Evolutionary conservation across 495 filamentous ascomycete genomes (phyloP).

Genomic region (Halenospora varia): DNA sequence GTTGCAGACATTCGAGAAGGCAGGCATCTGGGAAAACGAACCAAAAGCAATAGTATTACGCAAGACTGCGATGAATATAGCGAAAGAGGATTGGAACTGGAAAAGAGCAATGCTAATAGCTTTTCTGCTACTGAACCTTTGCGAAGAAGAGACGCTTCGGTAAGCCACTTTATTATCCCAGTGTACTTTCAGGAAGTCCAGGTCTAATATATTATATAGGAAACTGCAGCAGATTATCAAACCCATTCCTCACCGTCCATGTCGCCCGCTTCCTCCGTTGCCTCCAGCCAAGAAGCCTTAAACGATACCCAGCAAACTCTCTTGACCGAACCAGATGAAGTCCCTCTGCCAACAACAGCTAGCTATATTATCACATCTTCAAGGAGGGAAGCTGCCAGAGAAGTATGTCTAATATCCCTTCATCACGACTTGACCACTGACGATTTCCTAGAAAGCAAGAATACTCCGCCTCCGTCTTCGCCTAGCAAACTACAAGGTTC

Average conservation of each 20-base stretch:
- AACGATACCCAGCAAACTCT: slow-evolving; percentile 21
- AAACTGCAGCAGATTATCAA: not conserved
- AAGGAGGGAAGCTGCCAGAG: slow-evolving; percentile 1
- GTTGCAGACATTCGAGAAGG: not conserved
- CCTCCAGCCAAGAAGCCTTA: not conserved
- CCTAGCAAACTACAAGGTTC: slow-evolving; percentile 50
- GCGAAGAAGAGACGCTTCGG: not conserved
- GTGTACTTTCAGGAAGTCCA: not conserved
- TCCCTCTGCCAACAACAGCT: not conserved
- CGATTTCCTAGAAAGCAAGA: slow-evolving; percentile 40
- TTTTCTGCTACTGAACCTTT: not conserved
- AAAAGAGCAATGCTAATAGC: not conserved
- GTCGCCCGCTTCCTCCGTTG: slow-evolving; percentile 6
- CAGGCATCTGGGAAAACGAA: not conserved
- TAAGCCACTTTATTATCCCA: not conserved
- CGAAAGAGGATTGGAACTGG: not conserved
- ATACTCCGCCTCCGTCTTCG: slow-evolving; percentile 45
- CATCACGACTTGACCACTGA: not conserved
- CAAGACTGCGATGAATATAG: not conserved
- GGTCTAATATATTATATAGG: not conserved
- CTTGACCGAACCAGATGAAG: slow-evolving; percentile 18
- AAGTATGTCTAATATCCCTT: not conserved
- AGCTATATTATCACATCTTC: not conserved
- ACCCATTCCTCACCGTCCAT: not conserved
- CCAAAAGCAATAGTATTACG: not conserved